Evolutionary conservation across 2,329 filamentous ascomycete genomes (phyloP).

Genomic region (Penicillium sclerotiorum): DNA sequence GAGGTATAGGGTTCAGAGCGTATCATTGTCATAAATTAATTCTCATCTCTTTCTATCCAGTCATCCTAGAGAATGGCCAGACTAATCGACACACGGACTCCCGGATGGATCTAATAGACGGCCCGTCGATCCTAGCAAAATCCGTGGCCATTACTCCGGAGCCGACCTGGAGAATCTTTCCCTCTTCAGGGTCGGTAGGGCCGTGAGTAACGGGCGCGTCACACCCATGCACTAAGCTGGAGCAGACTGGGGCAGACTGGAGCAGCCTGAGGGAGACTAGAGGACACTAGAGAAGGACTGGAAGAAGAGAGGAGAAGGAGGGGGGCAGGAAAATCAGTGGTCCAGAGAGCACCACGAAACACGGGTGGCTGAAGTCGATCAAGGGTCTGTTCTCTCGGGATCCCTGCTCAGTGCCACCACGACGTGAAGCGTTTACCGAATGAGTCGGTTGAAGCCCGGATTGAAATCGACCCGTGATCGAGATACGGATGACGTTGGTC

Average conservation of each 20-base stretch:
- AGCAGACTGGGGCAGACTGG: too few species aligned
- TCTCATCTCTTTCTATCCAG: too few species aligned
- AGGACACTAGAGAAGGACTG: too few species aligned
- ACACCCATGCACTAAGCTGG: conserved; percentile 6
- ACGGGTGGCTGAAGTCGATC: conserved; percentile 30
- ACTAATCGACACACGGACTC: conserved; percentile 7
- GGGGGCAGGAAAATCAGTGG: conserved; percentile 22
- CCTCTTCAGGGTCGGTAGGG: neutral
- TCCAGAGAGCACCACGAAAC: conserved; percentile 27
- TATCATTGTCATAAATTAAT: too few species aligned
- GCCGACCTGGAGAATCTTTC: too few species aligned
- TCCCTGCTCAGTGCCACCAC: conserved; percentile 19
- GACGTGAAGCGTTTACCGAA: conserved; percentile 14
- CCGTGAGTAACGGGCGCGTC: conserved; percentile 20
- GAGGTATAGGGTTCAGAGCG: too few species aligned
- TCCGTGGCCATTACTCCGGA: too few species aligned
- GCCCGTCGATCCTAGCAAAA: conserved; percentile 10
- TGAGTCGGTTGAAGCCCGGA: conserved; percentile 9
- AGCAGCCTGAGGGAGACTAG: too few species aligned
- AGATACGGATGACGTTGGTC: neutral
- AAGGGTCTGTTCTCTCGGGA: conserved; percentile 29
- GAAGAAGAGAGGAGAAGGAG: neutral
- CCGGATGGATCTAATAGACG: neutral
- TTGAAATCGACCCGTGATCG: neutral
- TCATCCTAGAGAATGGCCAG: neutral